These are phyloP conservation scores for Rhododendron ferrugineum DNA, from an alignment of 148 eudicot genomes.

Conservation along the genomic window DNA sequence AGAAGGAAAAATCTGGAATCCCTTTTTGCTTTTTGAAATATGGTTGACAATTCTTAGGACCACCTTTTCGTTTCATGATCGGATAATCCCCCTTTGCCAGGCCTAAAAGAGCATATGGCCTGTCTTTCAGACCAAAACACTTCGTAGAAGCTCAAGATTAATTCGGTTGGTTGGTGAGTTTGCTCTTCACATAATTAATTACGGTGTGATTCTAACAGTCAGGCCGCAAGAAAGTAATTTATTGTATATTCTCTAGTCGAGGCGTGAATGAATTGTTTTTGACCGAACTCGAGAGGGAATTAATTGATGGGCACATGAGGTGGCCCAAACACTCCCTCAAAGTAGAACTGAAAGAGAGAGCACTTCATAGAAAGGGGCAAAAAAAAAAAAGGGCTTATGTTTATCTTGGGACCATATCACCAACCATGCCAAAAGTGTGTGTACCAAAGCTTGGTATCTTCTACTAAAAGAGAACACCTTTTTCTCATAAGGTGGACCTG, in stretches of 20 bases:
- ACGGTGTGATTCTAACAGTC: too few relatives aligned
- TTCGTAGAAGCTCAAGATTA: not conserved
- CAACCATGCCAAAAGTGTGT: not conserved
- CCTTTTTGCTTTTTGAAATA: not conserved
- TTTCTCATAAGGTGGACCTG: not conserved
- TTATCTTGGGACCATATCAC: not conserved
- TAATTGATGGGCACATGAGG: too few relatives aligned
- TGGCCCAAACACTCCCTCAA: too few relatives aligned
- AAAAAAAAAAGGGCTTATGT: not conserved
- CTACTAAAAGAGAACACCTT: too few relatives aligned
- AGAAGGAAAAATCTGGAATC: not conserved
- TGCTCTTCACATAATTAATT: not conserved
- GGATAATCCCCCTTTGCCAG: not conserved
- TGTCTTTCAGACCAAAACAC: not conserved
- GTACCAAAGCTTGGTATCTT: not conserved
- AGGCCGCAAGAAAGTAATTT: not conserved
- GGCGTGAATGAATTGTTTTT: not conserved
- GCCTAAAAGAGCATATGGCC: not conserved
- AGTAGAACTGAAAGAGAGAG: too few relatives aligned
- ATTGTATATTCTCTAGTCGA: too few relatives aligned
- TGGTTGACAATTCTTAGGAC: conserved; percentile 13
- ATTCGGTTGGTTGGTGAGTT: too few relatives aligned
- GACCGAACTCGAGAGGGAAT: not conserved
- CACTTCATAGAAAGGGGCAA: not conserved
- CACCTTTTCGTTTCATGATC: not conserved